Conservation (phyloP, 768 basidiomycete genomes). For the Hysterangium stoloniferum region DNA sequence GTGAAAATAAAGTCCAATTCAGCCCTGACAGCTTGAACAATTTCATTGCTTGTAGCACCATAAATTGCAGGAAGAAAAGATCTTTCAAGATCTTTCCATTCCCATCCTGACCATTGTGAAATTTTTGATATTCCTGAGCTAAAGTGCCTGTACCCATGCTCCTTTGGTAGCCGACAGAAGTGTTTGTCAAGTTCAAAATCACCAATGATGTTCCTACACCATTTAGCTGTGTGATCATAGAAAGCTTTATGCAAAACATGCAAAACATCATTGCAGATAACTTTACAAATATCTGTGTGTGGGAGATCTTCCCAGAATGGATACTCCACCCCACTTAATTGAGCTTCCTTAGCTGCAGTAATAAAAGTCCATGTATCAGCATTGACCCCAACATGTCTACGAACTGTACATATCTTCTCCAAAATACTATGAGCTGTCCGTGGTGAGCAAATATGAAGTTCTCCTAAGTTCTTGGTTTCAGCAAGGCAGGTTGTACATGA, state of each 20-base stretch:
- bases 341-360: not conserved
- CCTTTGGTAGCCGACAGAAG: slow-evolving; percentile 24
- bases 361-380: not conserved
- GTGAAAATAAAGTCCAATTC: slow-evolving; percentile 31
- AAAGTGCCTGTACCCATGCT: slow-evolving; percentile 32
- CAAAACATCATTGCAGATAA: not conserved
- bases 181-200: slow-evolving; percentile 31
- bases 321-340: not conserved
- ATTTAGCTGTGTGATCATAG: slow-evolving; percentile 17
- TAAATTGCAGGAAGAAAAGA: slow-evolving; percentile 22
- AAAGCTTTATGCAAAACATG: slow-evolving; percentile 9
- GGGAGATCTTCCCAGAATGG: slow-evolving; percentile 16
- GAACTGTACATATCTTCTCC: not conserved
- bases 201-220: slow-evolving; percentile 17
- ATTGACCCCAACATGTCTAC: not conserved
- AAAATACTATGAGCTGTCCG: not conserved
- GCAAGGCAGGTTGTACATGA: slow-evolving; percentile 12
- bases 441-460: not conserved
- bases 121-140: slow-evolving; percentile 33
- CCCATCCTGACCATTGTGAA: slow-evolving; percentile 36
- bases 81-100: slow-evolving; percentile 30
- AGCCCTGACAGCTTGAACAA: slow-evolving; percentile 20
- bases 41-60: slow-evolving; percentile 5
- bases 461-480: not conserved
- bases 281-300: slow-evolving; percentile 9